These are phyloP conservation scores for Craspedostauros australis DNA, from an alignment of 108 stramenopile species.

Conservation along the genomic window DNA sequence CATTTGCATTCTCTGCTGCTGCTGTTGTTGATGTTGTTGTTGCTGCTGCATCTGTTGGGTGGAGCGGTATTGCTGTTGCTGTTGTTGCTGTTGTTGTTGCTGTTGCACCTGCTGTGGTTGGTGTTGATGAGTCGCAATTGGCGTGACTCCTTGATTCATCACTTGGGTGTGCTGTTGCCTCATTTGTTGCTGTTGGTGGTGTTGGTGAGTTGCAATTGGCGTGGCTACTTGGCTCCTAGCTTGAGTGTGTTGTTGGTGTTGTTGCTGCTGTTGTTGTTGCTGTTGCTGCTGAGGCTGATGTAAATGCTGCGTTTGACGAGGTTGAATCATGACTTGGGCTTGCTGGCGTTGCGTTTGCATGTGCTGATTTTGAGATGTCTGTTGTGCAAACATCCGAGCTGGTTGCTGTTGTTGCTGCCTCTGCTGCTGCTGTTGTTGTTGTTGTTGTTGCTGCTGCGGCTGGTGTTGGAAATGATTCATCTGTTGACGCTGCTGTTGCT, in stretches of 20 bases:
- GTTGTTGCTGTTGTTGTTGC: slow-evolving; percentile 5
- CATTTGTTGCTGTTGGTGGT: slow-evolving; percentile 1
- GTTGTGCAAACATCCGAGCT: no score
- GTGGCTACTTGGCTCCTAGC: not conserved
- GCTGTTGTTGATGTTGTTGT: slow-evolving; percentile 6
- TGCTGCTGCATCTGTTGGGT: slow-evolving; percentile 9
- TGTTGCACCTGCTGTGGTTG: slow-evolving; percentile 1
- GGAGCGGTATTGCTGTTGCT: not conserved
- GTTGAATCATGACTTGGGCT: no score
- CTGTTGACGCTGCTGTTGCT: not conserved
- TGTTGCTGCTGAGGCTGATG: slow-evolving; percentile 3
- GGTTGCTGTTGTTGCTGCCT: no score
- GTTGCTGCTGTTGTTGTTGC: slow-evolving; percentile 3
- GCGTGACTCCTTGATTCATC: no score
- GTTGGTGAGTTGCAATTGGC: slow-evolving; percentile 2
- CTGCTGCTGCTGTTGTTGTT: slow-evolving; percentile 9
- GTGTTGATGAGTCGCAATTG: no score
- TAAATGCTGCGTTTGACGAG: slow-evolving; percentile 9
- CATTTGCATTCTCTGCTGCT: slow-evolving; percentile 1
- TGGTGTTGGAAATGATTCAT: slow-evolving; percentile 5
- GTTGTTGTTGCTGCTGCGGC: slow-evolving; percentile 17
- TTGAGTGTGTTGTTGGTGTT: not conserved
- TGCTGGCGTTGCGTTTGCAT: no score
- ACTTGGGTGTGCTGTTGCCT: not conserved
- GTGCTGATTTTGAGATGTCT: no score